These are phyloP conservation scores for Mycena citricolor DNA, from an alignment of 1,284 basidiomycete genomes.

Conservation along the genomic window DNA sequence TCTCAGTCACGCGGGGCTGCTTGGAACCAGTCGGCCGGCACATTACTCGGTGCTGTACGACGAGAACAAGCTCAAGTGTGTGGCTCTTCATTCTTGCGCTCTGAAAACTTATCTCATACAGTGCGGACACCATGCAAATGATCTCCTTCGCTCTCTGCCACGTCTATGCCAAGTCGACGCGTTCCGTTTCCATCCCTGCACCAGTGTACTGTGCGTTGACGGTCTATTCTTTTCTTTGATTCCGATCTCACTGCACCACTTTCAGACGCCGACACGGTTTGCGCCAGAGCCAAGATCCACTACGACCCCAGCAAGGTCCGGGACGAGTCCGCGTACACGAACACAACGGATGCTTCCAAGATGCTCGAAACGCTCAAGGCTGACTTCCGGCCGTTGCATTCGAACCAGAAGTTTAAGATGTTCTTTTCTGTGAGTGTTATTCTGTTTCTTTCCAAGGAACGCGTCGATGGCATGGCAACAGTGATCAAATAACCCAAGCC, in stretches of 20 bases:
- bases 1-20: constrained; percentile 35
- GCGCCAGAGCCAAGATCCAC: constrained; percentile 50
- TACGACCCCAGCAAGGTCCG: constrained; percentile 36
- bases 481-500: too few relatives aligned
- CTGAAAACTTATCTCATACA: constrained; percentile 16
- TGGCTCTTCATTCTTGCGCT: not conserved
- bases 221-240: too few relatives aligned
- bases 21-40: constrained; percentile 55
- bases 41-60: constrained; percentile 52
- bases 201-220: constrained; percentile 50
- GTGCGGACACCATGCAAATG: constrained; percentile 44
- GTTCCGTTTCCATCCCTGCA: constrained; percentile 57
- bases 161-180: constrained; percentile 54
- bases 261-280: constrained; percentile 53
- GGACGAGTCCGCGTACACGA: constrained; percentile 3
- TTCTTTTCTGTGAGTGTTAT: constrained; percentile 13
- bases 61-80: constrained; percentile 46
- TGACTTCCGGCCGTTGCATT: constrained; percentile 8
- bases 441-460: not conserved
- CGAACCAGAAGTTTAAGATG: constrained; percentile 6
- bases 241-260: not conserved
- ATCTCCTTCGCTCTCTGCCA: constrained; percentile 54
- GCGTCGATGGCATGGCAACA: too few relatives aligned
- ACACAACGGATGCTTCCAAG: constrained; percentile 5
- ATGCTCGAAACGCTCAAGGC: constrained; percentile 9